phyloP scores from a whole-genome alignment of 352 stramenopile genomes.

The Globisporangium spinosum region DNA sequence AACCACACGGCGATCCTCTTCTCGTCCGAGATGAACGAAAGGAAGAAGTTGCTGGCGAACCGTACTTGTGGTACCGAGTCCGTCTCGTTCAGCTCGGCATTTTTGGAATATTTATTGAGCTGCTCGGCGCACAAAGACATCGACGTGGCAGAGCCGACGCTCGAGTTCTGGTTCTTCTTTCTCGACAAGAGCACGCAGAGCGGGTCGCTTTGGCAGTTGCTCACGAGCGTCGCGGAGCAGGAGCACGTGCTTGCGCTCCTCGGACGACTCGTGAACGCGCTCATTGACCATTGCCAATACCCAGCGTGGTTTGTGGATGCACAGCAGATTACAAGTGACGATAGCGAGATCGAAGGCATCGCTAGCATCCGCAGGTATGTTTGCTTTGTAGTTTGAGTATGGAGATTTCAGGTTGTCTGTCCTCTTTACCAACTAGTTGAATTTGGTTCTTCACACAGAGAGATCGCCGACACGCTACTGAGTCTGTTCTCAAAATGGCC shows the following conservation, averaged over 20 bases:
- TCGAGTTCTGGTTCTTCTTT: slow-evolving; percentile 89
- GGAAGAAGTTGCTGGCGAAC: not conserved
- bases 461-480: slow-evolving; percentile 77
- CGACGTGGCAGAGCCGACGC: slow-evolving; percentile 58
- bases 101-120: slow-evolving; percentile 59
- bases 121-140: slow-evolving; percentile 57
- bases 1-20: slow-evolving; percentile 39
- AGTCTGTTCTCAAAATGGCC: slow-evolving; percentile 85
- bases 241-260: slow-evolving; percentile 45
- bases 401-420: not conserved
- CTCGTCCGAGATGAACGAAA: slow-evolving; percentile 19
- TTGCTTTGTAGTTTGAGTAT: not conserved
- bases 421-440: not conserved
- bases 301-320: slow-evolving; percentile 52
- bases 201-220: slow-evolving; percentile 37
- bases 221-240: slow-evolving; percentile 26
- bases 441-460: slow-evolving; percentile 28
- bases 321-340: slow-evolving; percentile 49
- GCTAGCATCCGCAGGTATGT: slow-evolving; percentile 49
- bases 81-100: slow-evolving; percentile 23
- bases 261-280: slow-evolving; percentile 55
- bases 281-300: slow-evolving; percentile 68
- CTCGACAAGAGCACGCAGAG: slow-evolving; percentile 56
- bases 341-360: slow-evolving; percentile 57
- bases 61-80: not conserved